These are phyloP conservation scores for Aspergillus ibericus DNA, from an alignment of 2,329 filamentous ascomycete species.

Conservation along the genomic window DNA sequence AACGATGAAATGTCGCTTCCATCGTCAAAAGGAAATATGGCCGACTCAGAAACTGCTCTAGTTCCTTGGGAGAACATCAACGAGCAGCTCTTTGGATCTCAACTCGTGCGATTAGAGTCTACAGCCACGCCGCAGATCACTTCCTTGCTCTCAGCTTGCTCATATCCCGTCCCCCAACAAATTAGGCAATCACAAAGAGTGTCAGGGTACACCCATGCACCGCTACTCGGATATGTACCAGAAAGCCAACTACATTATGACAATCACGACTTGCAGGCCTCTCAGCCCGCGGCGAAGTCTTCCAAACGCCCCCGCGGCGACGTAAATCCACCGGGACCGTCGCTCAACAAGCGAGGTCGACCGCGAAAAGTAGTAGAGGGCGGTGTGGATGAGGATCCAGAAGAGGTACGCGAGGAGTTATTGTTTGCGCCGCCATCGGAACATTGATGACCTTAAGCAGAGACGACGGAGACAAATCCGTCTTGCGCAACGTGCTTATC, in stretches of 20 bases:
- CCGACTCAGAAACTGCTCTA: constrained; percentile 7
- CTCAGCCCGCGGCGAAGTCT: neutral
- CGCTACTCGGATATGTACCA: neutral
- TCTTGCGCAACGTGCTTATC: constrained; percentile 28
- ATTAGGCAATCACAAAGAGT: neutral
- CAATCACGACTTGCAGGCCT: neutral
- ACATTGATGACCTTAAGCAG: constrained; percentile 8
- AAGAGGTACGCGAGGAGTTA: constrained; percentile 16
- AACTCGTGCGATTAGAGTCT: neutral
- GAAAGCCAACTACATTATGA: neutral
- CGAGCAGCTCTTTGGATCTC: constrained; percentile 1
- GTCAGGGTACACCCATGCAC: neutral
- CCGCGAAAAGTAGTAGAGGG: constrained; percentile 18
- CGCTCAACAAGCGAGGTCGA: constrained; percentile 21
- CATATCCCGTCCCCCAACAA: constrained; percentile 20
- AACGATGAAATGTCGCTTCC: neutral
- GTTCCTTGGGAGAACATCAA: constrained; percentile 11
- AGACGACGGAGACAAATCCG: constrained; percentile 28
- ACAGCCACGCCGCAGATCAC: constrained; percentile 12
- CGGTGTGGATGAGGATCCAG: constrained; percentile 14
- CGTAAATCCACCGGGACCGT: neutral
- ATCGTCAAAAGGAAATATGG: neutral
- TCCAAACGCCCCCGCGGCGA: constrained; percentile 1
- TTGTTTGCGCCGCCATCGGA: neutral
- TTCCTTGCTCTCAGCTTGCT: constrained; percentile 21